Conservation (phyloP, 2,329 filamentous ascomycete species). For the Claviceps sp. region DNA sequence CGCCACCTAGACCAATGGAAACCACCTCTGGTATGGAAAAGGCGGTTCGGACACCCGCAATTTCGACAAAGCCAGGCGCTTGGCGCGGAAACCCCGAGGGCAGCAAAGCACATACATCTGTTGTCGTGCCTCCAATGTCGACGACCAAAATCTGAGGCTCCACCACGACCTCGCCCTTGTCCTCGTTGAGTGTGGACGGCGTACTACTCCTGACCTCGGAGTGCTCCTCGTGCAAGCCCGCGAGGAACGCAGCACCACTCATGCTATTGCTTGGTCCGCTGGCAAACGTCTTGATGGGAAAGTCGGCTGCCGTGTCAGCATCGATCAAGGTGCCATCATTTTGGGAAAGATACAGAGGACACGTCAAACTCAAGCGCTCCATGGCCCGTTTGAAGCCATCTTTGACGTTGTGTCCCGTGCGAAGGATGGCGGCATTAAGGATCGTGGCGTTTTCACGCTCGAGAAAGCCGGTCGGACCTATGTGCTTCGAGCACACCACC, state of each 20-base stretch:
- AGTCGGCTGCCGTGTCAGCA: slow-evolving; percentile 30
- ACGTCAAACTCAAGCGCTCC: slow-evolving; percentile 24
- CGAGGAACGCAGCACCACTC: slow-evolving; percentile 39
- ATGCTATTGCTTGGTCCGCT: slow-evolving; percentile 41
- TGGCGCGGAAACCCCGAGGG: slow-evolving; percentile 47
- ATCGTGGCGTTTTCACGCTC: slow-evolving; percentile 41
- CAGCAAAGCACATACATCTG: slow-evolving; percentile 43
- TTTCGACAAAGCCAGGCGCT: slow-evolving; percentile 42
- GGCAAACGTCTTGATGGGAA: slow-evolving; percentile 39
- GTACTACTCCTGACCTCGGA: not conserved
- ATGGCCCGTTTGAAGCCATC: slow-evolving; percentile 33
- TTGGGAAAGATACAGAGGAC: slow-evolving; percentile 35
- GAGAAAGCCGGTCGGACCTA: slow-evolving; percentile 30
- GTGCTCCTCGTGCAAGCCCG: slow-evolving; percentile 26
- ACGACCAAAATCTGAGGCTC: slow-evolving; percentile 32
- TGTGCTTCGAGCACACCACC: slow-evolving; percentile 29
- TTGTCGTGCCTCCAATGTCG: slow-evolving; percentile 48
- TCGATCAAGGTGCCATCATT: slow-evolving; percentile 41
- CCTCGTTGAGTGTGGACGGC: not conserved
- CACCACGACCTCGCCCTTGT: not conserved
- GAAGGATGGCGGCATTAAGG: slow-evolving; percentile 37
- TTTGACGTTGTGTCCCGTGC: slow-evolving; percentile 32
- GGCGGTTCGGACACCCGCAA: slow-evolving; percentile 45
- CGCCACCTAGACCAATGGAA: slow-evolving; percentile 43
- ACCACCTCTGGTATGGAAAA: slow-evolving; percentile 44